phyloP scores from a whole-genome alignment of 768 basidiomycete species.

The Pisolithus tinctorius region DNA sequence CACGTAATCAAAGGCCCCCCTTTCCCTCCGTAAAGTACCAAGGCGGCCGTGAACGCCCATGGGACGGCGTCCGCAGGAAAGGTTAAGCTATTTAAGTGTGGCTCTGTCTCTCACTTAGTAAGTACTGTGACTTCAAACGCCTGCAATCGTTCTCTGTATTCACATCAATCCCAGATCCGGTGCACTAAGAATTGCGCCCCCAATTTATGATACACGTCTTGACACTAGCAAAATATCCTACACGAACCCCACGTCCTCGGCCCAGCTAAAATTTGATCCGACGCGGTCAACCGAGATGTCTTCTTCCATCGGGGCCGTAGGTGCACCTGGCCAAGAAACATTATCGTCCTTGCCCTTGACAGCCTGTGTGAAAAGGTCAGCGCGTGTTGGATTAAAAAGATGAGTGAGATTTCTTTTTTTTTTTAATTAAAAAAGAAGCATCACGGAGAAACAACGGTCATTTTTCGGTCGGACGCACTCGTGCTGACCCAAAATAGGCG shows the following conservation, averaged over 20 bases:
- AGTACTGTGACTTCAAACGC: too few species aligned
- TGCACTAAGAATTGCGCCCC: too few species aligned
- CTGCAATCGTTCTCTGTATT: too few species aligned
- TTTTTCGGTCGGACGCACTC: not conserved
- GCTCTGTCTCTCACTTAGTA: too few species aligned
- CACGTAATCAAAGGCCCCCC: too few species aligned
- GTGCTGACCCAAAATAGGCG: not conserved
- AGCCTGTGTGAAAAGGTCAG: slow-evolving; percentile 12
- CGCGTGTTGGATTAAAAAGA: not conserved
- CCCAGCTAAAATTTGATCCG: slow-evolving; percentile 16
- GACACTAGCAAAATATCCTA: not conserved
- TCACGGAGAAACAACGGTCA: not conserved
- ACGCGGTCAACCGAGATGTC: slow-evolving; percentile 18
- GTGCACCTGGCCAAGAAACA: slow-evolving; percentile 11
- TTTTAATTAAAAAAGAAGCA: not conserved
- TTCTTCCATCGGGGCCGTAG: slow-evolving; percentile 19
- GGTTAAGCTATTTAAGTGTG: too few species aligned
- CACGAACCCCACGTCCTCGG: slow-evolving; percentile 20
- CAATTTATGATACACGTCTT: not conserved
- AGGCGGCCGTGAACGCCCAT: too few species aligned
- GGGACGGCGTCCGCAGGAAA: too few species aligned
- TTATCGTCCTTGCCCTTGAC: slow-evolving; percentile 24
- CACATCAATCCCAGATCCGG: too few species aligned
- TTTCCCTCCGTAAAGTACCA: too few species aligned
- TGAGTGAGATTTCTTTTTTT: not conserved